Base-by-base conservation (phyloP, 257 asterid genomes). In the Ocimum tenuiflorum region DNA sequence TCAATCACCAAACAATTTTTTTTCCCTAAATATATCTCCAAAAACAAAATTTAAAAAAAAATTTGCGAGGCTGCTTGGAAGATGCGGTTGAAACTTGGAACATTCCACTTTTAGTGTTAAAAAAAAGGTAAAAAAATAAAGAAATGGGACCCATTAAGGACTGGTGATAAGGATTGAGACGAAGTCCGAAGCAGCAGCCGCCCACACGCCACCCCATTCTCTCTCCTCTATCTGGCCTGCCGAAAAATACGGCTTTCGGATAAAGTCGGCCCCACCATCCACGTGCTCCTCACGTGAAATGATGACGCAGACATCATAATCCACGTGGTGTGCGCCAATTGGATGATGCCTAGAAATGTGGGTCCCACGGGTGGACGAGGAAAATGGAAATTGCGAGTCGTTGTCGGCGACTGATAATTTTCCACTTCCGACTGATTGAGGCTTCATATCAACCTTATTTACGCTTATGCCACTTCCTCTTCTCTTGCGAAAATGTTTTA, bases 221-320 rank as follows among this genome's bases (percentile, higher is more conserved):
- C 59, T 49, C 27, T 69, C 64, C 43, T 56, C n/a, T 45, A 60
- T 20, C 68, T 35, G n/a, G 52, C 46, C 65, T 56, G 71, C 78
- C 77, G 63, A 55, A 53, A 73, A 42, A 65, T 71, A 73, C 70
- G 79, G 66, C 65, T 62, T 67, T 62, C 17, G 70, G 86, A 83
- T 83, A 83, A 80, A 68, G 75, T 73, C 6, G 82, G 81, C 8
- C 79, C 84, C 88, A 73, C 81, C 9, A 7, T 65, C 85, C 85
- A 63, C 76, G 74, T 76, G 81, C 14, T 35, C n/a, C 5, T 57
- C 85, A 73, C 80, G 76, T 70, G 85, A 73, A 78, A 73, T 70
- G 85, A n/a, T 38, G 68, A 59, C 56, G 69, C 23, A 58, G 68
- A 13, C 3, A 18, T n/a, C n/a, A n/a, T n/a, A n/a, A n/a, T n/a